Evolutionary conservation across 768 basidiomycete genomes (phyloP).

Genomic region (Termitomyces heimii): DNA sequence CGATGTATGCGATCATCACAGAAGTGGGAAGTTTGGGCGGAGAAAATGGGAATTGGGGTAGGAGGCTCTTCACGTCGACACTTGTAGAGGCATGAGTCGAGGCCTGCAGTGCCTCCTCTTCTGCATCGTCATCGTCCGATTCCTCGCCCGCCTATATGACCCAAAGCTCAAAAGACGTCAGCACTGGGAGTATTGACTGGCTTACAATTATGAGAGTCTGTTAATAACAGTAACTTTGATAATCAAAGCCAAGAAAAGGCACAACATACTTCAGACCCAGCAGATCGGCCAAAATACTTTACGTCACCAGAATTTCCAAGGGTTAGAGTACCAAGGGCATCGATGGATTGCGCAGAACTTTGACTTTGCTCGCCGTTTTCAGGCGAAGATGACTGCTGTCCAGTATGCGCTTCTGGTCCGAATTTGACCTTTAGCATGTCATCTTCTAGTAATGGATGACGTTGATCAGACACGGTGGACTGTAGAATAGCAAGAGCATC

Average conservation of each 20-base stretch:
- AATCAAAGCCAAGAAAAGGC: neutral
- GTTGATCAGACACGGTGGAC: slow-evolving; percentile 45
- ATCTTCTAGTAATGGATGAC: slow-evolving; percentile 54
- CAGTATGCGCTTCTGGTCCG: slow-evolving; percentile 38
- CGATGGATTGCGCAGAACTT: slow-evolving; percentile 31
- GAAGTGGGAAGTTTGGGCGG: slow-evolving; percentile 23
- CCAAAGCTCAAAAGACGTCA: neutral
- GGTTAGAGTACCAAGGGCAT: slow-evolving; percentile 60
- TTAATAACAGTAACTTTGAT: neutral
- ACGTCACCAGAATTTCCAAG: slow-evolving; percentile 54
- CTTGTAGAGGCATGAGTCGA: slow-evolving; percentile 9
- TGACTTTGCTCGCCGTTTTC: slow-evolving; percentile 30
- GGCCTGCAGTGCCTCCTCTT: slow-evolving; percentile 9
- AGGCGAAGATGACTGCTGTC: slow-evolving; percentile 4
- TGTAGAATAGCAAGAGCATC: slow-evolving; percentile 62
- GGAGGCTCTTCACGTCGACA: slow-evolving; percentile 29
- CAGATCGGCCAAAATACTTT: slow-evolving; percentile 61
- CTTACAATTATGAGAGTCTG: slow-evolving; percentile 38
- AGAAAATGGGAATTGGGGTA: slow-evolving; percentile 37
- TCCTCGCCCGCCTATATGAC: slow-evolving; percentile 21
- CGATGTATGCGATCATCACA: slow-evolving; percentile 26
- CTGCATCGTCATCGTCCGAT: slow-evolving; percentile 22
- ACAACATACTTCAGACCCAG: slow-evolving; percentile 48
- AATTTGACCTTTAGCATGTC: slow-evolving; percentile 52
- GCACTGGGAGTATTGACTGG: neutral